These are phyloP conservation scores for Tylopilus sp. DNA, from an alignment of 1,284 basidiomycete genomes.

Conservation along the genomic window DNA sequence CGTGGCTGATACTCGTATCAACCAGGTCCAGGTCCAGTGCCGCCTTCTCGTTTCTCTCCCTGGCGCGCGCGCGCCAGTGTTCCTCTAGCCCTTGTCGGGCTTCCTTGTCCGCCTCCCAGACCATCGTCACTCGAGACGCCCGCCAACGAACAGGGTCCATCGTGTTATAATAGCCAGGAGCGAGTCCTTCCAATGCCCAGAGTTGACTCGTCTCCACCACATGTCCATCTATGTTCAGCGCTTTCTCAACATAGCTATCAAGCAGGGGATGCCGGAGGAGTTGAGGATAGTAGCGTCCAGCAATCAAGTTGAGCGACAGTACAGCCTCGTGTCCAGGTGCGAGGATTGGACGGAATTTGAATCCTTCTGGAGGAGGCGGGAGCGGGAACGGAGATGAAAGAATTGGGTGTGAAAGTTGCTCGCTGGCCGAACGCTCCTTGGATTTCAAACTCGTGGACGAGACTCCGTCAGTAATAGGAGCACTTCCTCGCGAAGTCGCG, in stretches of 20 bases:
- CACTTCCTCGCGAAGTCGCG: constrained; percentile 16
- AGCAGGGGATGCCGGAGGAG: constrained; percentile 63
- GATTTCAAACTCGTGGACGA: constrained; percentile 8
- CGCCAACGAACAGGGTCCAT: constrained; percentile 61
- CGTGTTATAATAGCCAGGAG: constrained; percentile 59
- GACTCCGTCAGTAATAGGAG: constrained; percentile 10
- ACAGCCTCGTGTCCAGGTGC: constrained; percentile 61
- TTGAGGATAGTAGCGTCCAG: constrained; percentile 72
- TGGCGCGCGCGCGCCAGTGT: constrained; percentile 39
- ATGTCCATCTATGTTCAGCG: constrained; percentile 37
- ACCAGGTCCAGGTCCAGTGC: constrained; percentile 33
- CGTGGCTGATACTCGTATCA: background rate
- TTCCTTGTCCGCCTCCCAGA: constrained; percentile 54
- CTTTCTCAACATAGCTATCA: constrained; percentile 40
- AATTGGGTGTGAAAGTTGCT: constrained; percentile 41
- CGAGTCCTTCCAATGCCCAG: constrained; percentile 68
- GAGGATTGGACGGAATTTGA: constrained; percentile 67
- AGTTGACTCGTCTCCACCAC: constrained; percentile 46
- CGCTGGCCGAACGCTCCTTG: constrained; percentile 27
- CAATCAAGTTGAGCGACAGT: constrained; percentile 62
- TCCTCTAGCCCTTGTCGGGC: constrained; percentile 44
- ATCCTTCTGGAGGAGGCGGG: constrained; percentile 62
- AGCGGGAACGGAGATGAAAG: constrained; percentile 44
- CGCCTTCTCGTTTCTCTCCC: constrained; percentile 35
- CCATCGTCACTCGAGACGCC: constrained; percentile 50